Evolutionary conservation across 192 early-diverging fungal species (phyloP), one percentile per base, ranked within the genome.

Genomic region (Umbelopsis vinacea): DNA sequence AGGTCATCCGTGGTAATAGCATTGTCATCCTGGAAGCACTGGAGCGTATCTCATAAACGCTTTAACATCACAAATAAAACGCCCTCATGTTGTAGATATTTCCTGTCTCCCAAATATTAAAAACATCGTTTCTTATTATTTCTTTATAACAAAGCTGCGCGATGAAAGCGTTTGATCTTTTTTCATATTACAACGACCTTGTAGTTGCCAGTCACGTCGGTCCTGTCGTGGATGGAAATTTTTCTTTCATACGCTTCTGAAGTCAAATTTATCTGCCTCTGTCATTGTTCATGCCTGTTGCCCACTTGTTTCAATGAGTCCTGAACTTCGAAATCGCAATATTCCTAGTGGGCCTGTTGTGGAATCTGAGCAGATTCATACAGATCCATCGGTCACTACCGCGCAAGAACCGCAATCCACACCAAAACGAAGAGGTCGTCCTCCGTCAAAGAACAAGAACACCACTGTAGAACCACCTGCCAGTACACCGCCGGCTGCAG

Each of bases 1-100:
- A 87, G 86, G 85, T 93, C 8, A 82, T 92, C 66, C 90, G 92
- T 67, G 92, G 92, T 47, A 93, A 91, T 82, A 92, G 90, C 73
- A 88, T 93, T 48, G 80, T 90, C 4, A 76, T 88, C 35, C 70
- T 93, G 74, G 91, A 93, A 75, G 86, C 88, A 35, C 79, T 90
- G 68, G 91, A 93, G 69, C 83, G 85, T 55, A 87, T 93, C 40
- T 81, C 82, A 70, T 70, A 66, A 52, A 66, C 33, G 57, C 26
- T 14, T 10, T 29, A 63, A 37, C 17, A 37, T 37, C 57, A 37
- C 3, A 63, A 35, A 29, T 29, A 11, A 37, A 63, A 63, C 26
- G 40, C 40, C 40, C 6, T 35, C 57, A 63, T 63, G 57, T 63
- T 63, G 57, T 63, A 63, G 57, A 63, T 63, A 63, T 37, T 63